A percentile compares a stretch with the other conserved stretches of the same genome.
These are phyloP conservation scores for Phoma sp. DNA, from an alignment of 2,329 filamentous ascomycete species.

Conservation along the genomic window DNA sequence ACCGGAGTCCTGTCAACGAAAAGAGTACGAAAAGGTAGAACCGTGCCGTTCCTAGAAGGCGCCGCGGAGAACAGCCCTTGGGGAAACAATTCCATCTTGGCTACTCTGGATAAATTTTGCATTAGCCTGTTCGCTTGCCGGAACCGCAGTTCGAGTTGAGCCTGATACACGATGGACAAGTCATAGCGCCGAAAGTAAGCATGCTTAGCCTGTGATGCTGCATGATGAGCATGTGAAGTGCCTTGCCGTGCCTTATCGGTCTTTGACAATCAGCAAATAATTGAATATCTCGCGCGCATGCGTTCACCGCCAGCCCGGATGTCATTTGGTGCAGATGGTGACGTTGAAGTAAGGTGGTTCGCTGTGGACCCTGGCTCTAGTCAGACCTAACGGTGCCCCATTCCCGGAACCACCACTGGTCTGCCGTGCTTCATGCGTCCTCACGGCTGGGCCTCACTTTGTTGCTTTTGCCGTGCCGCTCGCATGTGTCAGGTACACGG, in stretches of 20 bases:
- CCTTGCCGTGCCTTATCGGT: slow-evolving; percentile 34
- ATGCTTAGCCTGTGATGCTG: slow-evolving; percentile 17
- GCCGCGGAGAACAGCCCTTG: not conserved
- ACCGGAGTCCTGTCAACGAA: not conserved
- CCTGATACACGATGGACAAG: not conserved
- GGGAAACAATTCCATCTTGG: not conserved
- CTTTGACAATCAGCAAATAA: slow-evolving; percentile 31
- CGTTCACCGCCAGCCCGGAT: slow-evolving; percentile 7
- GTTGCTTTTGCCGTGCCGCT: slow-evolving; percentile 32
- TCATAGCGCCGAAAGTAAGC: slow-evolving; percentile 32
- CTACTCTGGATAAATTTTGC: slow-evolving; percentile 12
- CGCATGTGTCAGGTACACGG: not conserved
- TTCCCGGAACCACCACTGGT: slow-evolving; percentile 23
- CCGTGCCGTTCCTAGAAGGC: no score
- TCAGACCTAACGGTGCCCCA: slow-evolving; percentile 12
- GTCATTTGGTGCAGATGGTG: slow-evolving; percentile 15
- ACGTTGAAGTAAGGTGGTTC: slow-evolving; percentile 18
- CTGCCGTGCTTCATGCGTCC: slow-evolving; percentile 22
- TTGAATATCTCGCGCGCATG: slow-evolving; percentile 29
- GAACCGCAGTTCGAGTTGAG: not conserved
- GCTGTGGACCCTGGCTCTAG: slow-evolving; percentile 18
- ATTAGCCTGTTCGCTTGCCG: slow-evolving; percentile 6
- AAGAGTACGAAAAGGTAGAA: no score
- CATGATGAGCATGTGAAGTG: not conserved
- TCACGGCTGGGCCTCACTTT: slow-evolving; percentile 13